Conservation (phyloP, 805 yeast species). For the Saccharomycopsis sp. region DNA sequence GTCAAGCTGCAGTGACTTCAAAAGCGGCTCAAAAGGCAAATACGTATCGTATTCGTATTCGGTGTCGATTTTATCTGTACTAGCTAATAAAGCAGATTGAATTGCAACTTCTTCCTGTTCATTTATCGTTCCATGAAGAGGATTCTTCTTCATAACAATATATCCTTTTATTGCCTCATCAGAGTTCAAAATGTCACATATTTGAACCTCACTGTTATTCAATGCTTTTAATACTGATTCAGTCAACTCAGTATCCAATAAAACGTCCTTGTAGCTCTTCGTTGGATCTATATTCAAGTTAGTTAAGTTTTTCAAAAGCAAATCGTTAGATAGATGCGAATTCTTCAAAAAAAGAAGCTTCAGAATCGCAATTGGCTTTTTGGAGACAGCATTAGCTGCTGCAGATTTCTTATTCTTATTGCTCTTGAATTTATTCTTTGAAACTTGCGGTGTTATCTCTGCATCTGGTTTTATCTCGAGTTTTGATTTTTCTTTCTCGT, state of each 20-base stretch:
- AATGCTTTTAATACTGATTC: slow-evolving; percentile 37
- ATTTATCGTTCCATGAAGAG: slow-evolving; percentile 37
- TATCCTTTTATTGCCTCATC: slow-evolving; percentile 45
- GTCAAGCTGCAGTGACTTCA: slow-evolving; percentile 28
- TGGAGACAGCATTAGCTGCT: background rate
- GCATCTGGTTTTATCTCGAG: background rate
- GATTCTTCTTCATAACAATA: slow-evolving; percentile 57
- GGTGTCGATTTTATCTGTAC: slow-evolving; percentile 35
- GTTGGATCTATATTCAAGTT: slow-evolving; percentile 43
- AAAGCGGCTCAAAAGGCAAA: slow-evolving; percentile 57
- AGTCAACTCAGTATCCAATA: slow-evolving; percentile 27
- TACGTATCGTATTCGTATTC: slow-evolving; percentile 52
- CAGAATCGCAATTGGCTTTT: slow-evolving; percentile 44
- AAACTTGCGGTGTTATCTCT: background rate
- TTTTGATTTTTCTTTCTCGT: slow-evolving; percentile 22
- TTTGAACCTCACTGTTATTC: slow-evolving; percentile 39
- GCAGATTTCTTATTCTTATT: background rate
- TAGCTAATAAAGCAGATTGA: slow-evolving; percentile 11
- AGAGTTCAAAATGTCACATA: slow-evolving; percentile 32
- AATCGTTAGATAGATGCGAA: slow-evolving; percentile 72
- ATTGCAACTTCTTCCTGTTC: slow-evolving; percentile 24
- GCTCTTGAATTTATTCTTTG: background rate
- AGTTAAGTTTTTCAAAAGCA: slow-evolving; percentile 54
- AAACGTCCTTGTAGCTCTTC: slow-evolving; percentile 29
- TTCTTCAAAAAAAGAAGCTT: slow-evolving; percentile 62